Base-by-base conservation (phyloP, 1,284 basidiomycete species). In the Pseudozyma hubeiensis region DNA sequence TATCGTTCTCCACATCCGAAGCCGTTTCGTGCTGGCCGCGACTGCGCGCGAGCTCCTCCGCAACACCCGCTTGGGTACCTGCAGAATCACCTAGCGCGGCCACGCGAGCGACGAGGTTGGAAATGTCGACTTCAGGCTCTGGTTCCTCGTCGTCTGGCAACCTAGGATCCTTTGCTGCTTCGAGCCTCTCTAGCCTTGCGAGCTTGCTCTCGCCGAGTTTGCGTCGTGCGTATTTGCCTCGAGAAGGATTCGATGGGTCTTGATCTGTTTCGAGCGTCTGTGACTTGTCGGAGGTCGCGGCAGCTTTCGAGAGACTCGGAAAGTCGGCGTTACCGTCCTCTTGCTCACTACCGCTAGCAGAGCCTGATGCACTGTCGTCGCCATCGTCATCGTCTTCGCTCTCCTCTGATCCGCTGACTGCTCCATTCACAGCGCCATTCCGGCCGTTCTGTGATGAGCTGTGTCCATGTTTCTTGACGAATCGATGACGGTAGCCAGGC, bases 81-180 rank as follows among this genome's bases (percentile, higher is more conserved):
- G 64, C 64, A 47, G 65, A 58, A 19, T 73, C 58, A 14, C 75
- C 81, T 4, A 81, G 46, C 2, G 77, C 63, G 1, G 74, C 69
- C 5, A 84, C 77, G 14, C 72, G 61, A 14, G 65, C 79, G 7
- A 78, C 53, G 6, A 84, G 69, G 16, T 53, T 53, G 29, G 76
- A 68, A 14, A 83, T 62, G 52, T 84, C 81, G 10, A 84, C 75
- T 51, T 83, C 82, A 10, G 81, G 78, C 47, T 82, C 80, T 0
- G 75, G 71, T 31, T 83, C 82, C 13, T 63, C 57, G 10, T 78
- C 75, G 68, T 66, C 53, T 16, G 45, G 34, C 40, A 69, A 48
- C 14, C 64, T 19, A 2, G 66, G 71, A 47, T 73, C 69, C 37
- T 75, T 69, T 24, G 65, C 63, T 16, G 72, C 74, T 59, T 76